Conservation (phyloP, 225 moss, liverwort and hornwort species). For the Pseudisothecium myosuroides region DNA sequence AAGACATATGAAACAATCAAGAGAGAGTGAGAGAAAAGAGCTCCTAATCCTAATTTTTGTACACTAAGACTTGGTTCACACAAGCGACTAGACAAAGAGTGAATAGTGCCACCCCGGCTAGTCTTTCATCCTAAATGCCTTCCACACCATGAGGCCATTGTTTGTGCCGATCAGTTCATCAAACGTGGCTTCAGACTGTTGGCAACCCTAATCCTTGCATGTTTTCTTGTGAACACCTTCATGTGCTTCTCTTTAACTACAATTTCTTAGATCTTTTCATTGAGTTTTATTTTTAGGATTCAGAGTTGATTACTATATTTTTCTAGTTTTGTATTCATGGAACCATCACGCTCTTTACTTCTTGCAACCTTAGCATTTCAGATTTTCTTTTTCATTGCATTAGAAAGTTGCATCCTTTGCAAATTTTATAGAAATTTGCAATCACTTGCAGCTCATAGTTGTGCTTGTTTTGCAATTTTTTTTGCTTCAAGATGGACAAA, state of each 20-base stretch:
- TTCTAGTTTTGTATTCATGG: neutral
- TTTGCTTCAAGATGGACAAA: neutral
- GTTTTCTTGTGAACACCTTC: too few species aligned
- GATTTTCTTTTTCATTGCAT: neutral
- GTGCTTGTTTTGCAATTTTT: neutral
- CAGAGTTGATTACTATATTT: neutral
- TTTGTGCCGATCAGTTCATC: fast-evolving
- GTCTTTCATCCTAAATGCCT: too few species aligned
- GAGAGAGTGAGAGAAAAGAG: fast-evolving
- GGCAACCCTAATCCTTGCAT: fast-evolving
- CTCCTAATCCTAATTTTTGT: neutral
- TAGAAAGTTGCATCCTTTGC: fast-evolving
- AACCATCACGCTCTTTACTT: neutral
- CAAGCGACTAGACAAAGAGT: too few species aligned
- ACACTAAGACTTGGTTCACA: too few species aligned
- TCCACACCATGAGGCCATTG: too few species aligned
- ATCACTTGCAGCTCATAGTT: fast-evolving
- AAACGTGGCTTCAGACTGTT: fast-evolving
- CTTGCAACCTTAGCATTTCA: neutral
- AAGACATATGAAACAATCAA: neutral
- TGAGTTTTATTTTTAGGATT: neutral
- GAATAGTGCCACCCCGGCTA: fast-evolving
- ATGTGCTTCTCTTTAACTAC: too few species aligned
- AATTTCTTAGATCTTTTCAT: too few species aligned
- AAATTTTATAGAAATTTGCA: neutral